phyloP scores from a whole-genome alignment of 2,329 filamentous ascomycete species.

The Ustulina deusta region DNA sequence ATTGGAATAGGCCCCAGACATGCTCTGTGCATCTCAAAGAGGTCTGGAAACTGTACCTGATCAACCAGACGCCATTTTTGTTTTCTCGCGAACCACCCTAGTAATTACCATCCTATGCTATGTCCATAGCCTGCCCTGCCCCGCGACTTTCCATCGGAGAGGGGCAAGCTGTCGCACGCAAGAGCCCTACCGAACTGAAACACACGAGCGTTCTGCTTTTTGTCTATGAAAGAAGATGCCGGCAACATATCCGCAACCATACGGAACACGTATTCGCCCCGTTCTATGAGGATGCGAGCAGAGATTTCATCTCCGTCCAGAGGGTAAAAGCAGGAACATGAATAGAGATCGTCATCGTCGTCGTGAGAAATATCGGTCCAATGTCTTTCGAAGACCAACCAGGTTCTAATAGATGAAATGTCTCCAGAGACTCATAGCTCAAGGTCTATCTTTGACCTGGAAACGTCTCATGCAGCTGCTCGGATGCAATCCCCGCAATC shows the following conservation, averaged over 20 bases:
- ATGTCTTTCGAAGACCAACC: constrained; percentile 42
- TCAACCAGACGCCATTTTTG: constrained; percentile 51
- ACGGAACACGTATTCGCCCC: constrained; percentile 49
- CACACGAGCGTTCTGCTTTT: constrained; percentile 74
- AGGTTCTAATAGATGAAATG: constrained; percentile 49
- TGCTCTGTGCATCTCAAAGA: constrained; percentile 45
- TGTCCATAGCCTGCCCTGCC: constrained; percentile 50
- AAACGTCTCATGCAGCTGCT: constrained; percentile 53
- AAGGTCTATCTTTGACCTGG: constrained; percentile 49
- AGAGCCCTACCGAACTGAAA: constrained; percentile 60
- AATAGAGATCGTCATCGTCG: constrained; percentile 52
- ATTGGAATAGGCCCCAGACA: constrained; percentile 48
- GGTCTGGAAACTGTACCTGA: constrained; percentile 49
- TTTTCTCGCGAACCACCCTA: constrained; percentile 49
- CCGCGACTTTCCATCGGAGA: constrained; percentile 45
- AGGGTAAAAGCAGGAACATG: constrained; percentile 52
- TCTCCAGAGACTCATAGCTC: constrained; percentile 47
- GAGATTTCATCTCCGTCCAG: constrained; percentile 49
- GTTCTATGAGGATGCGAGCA: constrained; percentile 52
- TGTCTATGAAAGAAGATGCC: constrained; percentile 65
- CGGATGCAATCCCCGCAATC: constrained; percentile 47
- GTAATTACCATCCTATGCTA: constrained; percentile 53
- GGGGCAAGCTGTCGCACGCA: constrained; percentile 39
- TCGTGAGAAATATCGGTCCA: constrained; percentile 49
- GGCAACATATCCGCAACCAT: constrained; percentile 52